A percentile compares a stretch with the other conserved stretches of the same genome.
These are phyloP conservation scores for Blechomonas ayalai DNA, from an alignment of 208 protist genomes.

Conservation along the genomic window DNA sequence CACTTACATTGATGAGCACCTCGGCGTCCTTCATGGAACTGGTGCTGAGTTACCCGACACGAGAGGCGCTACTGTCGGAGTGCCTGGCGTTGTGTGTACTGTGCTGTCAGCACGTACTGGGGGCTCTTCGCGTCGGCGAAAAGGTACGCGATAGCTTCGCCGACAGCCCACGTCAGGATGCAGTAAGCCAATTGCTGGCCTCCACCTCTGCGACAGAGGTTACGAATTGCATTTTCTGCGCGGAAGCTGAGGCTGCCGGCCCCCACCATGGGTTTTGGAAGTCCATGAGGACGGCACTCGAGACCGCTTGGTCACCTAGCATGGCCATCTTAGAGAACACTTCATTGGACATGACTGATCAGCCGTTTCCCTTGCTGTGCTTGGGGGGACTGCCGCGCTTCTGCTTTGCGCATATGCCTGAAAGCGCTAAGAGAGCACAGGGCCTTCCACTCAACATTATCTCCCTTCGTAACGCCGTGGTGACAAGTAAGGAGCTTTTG, in stretches of 20 bases:
- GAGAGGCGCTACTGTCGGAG: conserved; percentile 42
- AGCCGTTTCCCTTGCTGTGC: conserved; percentile 24
- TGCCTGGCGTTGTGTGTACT: conserved; percentile 67
- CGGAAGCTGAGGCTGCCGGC: conserved; percentile 2
- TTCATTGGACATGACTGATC: too few relatives aligned
- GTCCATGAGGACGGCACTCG: conserved; percentile 22
- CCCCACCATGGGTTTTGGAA: conserved; percentile 29
- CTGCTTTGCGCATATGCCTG: too few relatives aligned
- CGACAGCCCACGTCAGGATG: conserved; percentile 24
- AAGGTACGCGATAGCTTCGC: conserved; percentile 31
- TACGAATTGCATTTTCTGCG: conserved; percentile 16
- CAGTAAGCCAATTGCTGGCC: conserved; percentile 33
- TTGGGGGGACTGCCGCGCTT: conserved; percentile 30
- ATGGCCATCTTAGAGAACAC: too few relatives aligned
- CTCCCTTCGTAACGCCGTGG: conserved; percentile 51
- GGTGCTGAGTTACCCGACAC: conserved; percentile 35
- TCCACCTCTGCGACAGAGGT: conserved; percentile 4
- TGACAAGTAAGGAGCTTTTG: conserved; percentile 43
- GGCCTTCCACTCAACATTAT: conserved; percentile 31
- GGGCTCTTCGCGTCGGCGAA: conserved; percentile 15
- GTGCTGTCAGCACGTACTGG: conserved; percentile 56
- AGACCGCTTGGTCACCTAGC: conserved; percentile 29
- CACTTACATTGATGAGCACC: too few relatives aligned
- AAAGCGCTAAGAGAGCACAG: conserved; percentile 1
- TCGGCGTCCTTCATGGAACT: conserved; percentile 31